Evolutionary conservation across 176 grass and related monocot species (phyloP).

Genomic region (Phyllostachys edulis): DNA sequence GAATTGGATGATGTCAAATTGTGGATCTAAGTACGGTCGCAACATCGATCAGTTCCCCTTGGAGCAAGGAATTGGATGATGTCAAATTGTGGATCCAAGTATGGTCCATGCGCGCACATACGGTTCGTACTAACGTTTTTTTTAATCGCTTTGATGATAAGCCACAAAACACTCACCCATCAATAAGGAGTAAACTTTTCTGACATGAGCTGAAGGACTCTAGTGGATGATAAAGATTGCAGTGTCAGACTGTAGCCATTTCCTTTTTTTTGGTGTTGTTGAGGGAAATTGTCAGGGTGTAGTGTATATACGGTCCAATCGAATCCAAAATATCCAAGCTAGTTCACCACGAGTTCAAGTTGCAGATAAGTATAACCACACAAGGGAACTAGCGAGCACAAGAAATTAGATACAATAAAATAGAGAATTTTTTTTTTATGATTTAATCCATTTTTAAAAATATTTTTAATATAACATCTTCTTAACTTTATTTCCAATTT

Average conservation of each 20-base stretch:
- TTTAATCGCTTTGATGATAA: neutral
- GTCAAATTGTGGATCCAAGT: neutral
- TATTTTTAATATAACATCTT: too few relatives aligned
- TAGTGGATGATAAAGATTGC: neutral
- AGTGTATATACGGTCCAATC: neutral
- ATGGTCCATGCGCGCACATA: constrained; percentile 20
- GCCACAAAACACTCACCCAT: neutral
- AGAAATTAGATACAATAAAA: neutral
- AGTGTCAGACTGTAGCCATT: neutral
- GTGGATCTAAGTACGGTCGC: too few relatives aligned
- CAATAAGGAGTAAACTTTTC: neutral
- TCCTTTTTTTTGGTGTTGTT: neutral
- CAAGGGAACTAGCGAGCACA: neutral
- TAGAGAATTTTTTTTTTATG: too few relatives aligned
- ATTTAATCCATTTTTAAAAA: too few relatives aligned
- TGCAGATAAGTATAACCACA: neutral
- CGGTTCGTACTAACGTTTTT: neutral
- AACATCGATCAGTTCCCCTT: neutral
- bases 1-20: neutral
- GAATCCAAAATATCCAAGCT: neutral
- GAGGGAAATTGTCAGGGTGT: neutral
- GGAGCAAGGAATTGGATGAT: neutral
- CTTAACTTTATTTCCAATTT: too few relatives aligned
- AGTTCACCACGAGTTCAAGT: neutral
- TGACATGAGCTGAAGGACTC: neutral